Evolutionary conservation across 345 rosid species (phyloP).

Genomic region (Gossypioides kirkii): DNA sequence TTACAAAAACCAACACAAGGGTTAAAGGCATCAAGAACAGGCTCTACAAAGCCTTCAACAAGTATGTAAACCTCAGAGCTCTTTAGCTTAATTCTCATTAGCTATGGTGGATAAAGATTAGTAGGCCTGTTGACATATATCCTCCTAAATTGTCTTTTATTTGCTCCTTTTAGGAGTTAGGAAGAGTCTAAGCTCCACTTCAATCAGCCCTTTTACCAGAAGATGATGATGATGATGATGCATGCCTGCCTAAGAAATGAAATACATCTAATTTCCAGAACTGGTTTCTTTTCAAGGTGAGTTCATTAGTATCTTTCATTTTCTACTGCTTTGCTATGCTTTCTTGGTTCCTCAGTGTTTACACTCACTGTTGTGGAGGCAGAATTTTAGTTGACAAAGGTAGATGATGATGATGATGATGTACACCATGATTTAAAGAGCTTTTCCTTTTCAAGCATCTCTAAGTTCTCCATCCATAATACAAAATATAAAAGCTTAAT

Average conservation of each 20-base stretch:
- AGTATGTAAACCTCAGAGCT: constrained; percentile 25
- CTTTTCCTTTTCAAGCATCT: background rate
- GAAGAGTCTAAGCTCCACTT: constrained; percentile 29
- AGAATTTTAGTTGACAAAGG: background rate
- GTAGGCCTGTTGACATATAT: background rate
- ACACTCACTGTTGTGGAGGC: background rate
- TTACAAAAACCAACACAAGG: constrained; percentile 27
- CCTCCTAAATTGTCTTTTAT: constrained; percentile 3
- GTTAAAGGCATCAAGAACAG: constrained; percentile 22
- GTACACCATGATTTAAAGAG: background rate
- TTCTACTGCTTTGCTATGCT: background rate
- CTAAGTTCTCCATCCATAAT: background rate
- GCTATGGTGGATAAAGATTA: background rate
- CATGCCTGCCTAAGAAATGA: background rate
- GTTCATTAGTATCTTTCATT: background rate
- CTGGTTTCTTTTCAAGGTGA: background rate
- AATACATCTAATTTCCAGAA: background rate
- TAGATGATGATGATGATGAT: background rate
- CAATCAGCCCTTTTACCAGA: constrained; percentile 31
- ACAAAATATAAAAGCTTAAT: background rate
- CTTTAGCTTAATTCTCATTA: background rate
- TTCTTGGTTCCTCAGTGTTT: background rate
- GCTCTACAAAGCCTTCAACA: constrained; percentile 29
- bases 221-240: background rate
- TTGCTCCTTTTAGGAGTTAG: constrained; percentile 34